phyloP scores from a whole-genome alignment of 108 stramenopile genomes.

The Fragilariopsis cylindrus region DNA sequence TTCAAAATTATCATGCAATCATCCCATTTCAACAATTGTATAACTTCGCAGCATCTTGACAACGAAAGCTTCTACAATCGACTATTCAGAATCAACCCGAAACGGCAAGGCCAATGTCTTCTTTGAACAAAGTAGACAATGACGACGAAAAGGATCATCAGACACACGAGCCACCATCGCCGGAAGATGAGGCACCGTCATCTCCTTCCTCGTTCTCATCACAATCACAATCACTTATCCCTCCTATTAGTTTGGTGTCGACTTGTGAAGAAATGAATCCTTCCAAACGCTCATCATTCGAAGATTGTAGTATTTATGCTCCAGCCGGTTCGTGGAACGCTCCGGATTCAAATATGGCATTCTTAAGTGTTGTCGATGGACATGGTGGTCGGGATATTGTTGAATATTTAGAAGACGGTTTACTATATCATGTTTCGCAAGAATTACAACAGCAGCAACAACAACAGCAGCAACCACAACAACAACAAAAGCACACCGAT shows the following conservation, averaged over 20 bases:
- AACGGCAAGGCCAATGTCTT: too few species aligned
- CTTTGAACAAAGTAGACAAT: too few species aligned
- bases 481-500: constrained; percentile 20
- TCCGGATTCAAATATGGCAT: constrained; percentile 63
- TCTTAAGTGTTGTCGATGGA: constrained; percentile 92
- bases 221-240: not conserved
- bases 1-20: too few species aligned
- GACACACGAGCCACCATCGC: too few species aligned
- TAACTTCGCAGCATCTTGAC: too few species aligned
- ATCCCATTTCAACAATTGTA: too few species aligned
- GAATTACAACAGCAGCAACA: constrained; percentile 62
- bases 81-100: too few species aligned
- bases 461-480: not conserved
- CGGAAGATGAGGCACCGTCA: too few species aligned
- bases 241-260: constrained; percentile 24
- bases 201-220: not conserved
- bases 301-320: constrained; percentile 84
- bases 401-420: constrained; percentile 86
- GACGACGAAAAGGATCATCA: too few species aligned
- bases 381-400: constrained; percentile 92
- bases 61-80: too few species aligned
- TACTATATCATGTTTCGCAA: constrained; percentile 74
- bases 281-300: constrained; percentile 88
- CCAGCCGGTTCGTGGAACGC: constrained; percentile 54
- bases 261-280: constrained; percentile 94